phyloP scores from a whole-genome alignment of 2,329 filamentous ascomycete species.

The Karstenula rhodostoma region DNA sequence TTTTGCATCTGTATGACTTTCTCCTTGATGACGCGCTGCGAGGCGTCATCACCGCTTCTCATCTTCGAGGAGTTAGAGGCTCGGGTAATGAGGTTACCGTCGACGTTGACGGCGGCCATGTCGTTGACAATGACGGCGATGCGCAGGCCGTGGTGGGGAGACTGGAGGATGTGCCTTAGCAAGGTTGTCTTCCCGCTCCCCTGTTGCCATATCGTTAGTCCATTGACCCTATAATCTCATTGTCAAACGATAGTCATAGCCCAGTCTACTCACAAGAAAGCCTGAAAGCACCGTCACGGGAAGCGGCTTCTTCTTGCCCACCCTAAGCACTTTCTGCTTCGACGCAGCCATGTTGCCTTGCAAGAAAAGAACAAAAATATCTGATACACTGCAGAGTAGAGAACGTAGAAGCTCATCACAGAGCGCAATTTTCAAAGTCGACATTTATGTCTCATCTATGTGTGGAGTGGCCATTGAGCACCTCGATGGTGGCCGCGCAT shows the following conservation, averaged over 20 bases:
- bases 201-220: slow-evolving; percentile 43
- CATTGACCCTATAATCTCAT: neutral
- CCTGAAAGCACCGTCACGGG: slow-evolving; percentile 69
- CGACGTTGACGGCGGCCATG: slow-evolving; percentile 69
- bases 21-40: slow-evolving; percentile 65
- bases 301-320: slow-evolving; percentile 48
- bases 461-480: slow-evolving; percentile 36
- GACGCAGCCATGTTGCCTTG: slow-evolving; percentile 26
- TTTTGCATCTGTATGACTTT: slow-evolving; percentile 75
- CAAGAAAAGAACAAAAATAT: neutral
- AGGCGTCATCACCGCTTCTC: slow-evolving; percentile 1
- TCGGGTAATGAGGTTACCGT: slow-evolving; percentile 67
- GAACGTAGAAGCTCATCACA: slow-evolving; percentile 4
- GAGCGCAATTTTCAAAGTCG: slow-evolving; percentile 10
- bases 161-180: slow-evolving; percentile 72
- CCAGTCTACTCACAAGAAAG: slow-evolving; percentile 57
- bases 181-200: slow-evolving; percentile 77
- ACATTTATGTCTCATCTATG: slow-evolving; percentile 28
- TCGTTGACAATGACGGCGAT: slow-evolving; percentile 80
- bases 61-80: slow-evolving; percentile 31
- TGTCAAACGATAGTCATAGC: slow-evolving; percentile 10
- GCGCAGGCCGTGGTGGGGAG: slow-evolving; percentile 68
- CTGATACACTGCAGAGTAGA: slow-evolving; percentile 5
- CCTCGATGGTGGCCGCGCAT: slow-evolving; percentile 40
- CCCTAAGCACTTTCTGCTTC: slow-evolving; percentile 25